phyloP scores from a whole-genome alignment of 176 grass and related monocot species.

The Oryza nivara region DNA sequence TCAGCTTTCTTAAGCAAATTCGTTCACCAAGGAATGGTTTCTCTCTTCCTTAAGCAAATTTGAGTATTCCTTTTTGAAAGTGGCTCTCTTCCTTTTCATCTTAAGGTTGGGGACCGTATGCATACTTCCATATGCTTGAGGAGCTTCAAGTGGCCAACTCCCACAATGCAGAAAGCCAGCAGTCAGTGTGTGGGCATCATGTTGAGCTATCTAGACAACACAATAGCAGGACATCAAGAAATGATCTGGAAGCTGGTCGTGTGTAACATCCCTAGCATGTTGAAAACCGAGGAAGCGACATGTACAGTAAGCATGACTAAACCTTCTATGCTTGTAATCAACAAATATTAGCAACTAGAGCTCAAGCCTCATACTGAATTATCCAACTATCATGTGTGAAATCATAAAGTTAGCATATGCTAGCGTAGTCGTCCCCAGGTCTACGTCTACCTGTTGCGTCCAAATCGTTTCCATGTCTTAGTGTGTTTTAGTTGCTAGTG shows the following conservation, averaged over 20 bases:
- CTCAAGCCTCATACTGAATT: neutral
- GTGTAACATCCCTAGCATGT: slow-evolving; percentile 27
- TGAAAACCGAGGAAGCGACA: neutral
- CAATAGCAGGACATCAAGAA: slow-evolving; percentile 24
- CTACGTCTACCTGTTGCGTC: neutral
- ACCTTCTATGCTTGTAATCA: neutral
- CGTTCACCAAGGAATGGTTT: neutral
- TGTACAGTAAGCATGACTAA: slow-evolving; percentile 39
- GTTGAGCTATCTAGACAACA: slow-evolving; percentile 20
- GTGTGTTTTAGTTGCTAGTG: slow-evolving; percentile 33
- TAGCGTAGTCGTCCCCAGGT: slow-evolving; percentile 8
- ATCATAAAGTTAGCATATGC: neutral
- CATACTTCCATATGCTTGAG: slow-evolving; percentile 75
- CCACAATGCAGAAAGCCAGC: slow-evolving; percentile 32
- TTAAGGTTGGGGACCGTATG: slow-evolving; percentile 72
- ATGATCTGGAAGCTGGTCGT: slow-evolving; percentile 56
- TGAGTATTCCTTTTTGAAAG: neutral
- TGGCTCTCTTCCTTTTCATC: neutral
- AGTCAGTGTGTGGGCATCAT: slow-evolving; percentile 14
- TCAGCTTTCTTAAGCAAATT: neutral
- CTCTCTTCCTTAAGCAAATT: neutral
- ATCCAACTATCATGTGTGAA: slow-evolving; percentile 4
- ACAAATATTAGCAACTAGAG: slow-evolving; percentile 12
- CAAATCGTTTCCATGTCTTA: neutral
- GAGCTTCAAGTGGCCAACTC: slow-evolving; percentile 30